Evolutionary conservation across 139 green algal species (phyloP), one percentile per base, ranked within the genome.

Genomic region (Diplosphaera chodatii): DNA sequence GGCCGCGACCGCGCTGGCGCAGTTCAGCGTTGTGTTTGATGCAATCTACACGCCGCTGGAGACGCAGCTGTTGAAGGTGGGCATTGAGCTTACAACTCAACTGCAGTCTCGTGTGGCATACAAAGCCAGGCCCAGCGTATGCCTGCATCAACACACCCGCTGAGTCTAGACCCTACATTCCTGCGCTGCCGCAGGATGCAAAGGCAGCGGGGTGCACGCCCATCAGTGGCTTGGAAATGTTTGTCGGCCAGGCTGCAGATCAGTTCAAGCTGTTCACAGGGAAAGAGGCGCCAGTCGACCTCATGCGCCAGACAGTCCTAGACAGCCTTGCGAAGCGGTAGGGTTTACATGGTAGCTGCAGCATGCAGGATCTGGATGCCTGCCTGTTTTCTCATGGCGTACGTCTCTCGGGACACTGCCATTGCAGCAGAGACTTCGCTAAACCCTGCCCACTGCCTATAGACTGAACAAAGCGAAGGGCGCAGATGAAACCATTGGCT

Each of bases 1-100:
- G 28, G 82, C 87, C 0, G 71, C 73, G 15, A 63, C 68, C 1
- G 87, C 78, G 1, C 40, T 96, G n/a, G 33, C n/a, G 2, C 27
- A 34, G 33, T 91, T 82, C 48, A 28, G 80, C 48, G 74, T 98
- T 1, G 96, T 97, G 18, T 99, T 99, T 84, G 95, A 99, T 67
- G 95, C 95, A 0, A 88, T 99, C 15, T 99, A 99, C 88, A 98
- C 89, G 1, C 95, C 95, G 23, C 79, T 96, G 68, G 73, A 94
- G 31, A 99, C 94, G 1, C 84, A 72, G 59, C 80, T 97, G 73
- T 81, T 97, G 37, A 71, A 67, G 40, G 74, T 71, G 63, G 28
- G n/a, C n/a, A 6, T 0, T 32, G 4, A 6, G 28, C 40, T 40
- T 25, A 25, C 48, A 59, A 20, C 37, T 48, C n/a, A n/a, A n/a